These are phyloP conservation scores for Hypoxylon sp. DNA, from an alignment of 2,329 filamentous ascomycete genomes.

Conservation along the genomic window DNA sequence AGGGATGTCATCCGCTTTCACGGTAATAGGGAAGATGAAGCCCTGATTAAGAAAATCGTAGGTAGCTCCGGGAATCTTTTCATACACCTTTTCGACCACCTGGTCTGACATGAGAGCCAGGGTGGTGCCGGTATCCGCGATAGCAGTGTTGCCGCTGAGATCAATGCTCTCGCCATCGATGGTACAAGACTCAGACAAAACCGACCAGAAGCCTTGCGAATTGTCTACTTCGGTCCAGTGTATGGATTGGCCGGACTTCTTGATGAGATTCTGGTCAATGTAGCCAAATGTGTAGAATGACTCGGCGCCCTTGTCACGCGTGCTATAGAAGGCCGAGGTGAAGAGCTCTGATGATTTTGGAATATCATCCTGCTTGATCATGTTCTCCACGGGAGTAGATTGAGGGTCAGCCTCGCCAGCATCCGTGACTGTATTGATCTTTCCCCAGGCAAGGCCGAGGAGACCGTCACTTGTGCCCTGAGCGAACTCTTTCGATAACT, in stretches of 20 bases:
- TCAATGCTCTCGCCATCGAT: constrained; percentile 70
- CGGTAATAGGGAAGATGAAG: constrained; percentile 72
- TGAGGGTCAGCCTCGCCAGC: constrained; percentile 63
- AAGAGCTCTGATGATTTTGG: constrained; percentile 70
- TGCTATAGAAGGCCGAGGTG: constrained; percentile 73
- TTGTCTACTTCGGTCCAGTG: constrained; percentile 75
- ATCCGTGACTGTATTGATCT: constrained; percentile 72
- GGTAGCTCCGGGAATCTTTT: constrained; percentile 71
- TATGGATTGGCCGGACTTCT: constrained; percentile 67
- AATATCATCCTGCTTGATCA: constrained; percentile 68
- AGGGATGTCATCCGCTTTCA: constrained; percentile 69
- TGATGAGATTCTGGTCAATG: constrained; percentile 75
- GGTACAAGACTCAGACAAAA: constrained; percentile 69
- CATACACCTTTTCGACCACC: constrained; percentile 74
- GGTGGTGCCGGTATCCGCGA: constrained; percentile 80
- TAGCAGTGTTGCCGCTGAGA: constrained; percentile 72
- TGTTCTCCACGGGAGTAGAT: constrained; percentile 77
- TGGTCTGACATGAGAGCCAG: constrained; percentile 75
- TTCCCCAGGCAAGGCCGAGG: constrained; percentile 75
- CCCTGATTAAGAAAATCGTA: constrained; percentile 72
- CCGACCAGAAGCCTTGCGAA: constrained; percentile 77
- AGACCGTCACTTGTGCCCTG: constrained; percentile 73
- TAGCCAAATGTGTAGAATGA: constrained; percentile 82
- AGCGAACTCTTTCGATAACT: constrained; percentile 71
- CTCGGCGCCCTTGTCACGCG: constrained; percentile 64